Evolutionary conservation across 768 basidiomycete genomes (phyloP).

Genomic region (Mycena maculata): DNA sequence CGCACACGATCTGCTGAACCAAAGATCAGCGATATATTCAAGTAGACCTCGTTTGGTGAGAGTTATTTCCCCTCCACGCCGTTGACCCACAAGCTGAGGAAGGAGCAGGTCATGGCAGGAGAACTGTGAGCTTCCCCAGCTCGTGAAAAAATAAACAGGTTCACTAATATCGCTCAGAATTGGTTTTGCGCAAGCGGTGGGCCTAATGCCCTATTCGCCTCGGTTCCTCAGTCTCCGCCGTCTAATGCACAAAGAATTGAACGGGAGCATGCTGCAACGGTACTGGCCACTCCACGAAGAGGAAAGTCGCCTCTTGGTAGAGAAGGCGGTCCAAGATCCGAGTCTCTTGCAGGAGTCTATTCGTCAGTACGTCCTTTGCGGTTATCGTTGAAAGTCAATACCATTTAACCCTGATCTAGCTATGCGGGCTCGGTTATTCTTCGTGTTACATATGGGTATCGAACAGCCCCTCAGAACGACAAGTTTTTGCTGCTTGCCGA

Average conservation of each 20-base stretch:
- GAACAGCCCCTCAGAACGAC: constrained; percentile 28
- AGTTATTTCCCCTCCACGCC: too few relatives aligned
- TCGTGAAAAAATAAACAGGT: too few relatives aligned
- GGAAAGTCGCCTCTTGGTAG: constrained; percentile 18
- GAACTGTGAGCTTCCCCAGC: constrained; percentile 2
- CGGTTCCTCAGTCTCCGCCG: constrained; percentile 14
- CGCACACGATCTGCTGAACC: constrained; percentile 5
- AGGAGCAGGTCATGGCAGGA: constrained; percentile 17
- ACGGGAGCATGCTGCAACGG: not conserved
- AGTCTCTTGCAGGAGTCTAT: constrained; percentile 3
- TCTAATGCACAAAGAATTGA: constrained; percentile 20
- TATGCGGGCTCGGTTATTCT: constrained; percentile 35
- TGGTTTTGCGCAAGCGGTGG: not conserved
- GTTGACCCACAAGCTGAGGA: not conserved
- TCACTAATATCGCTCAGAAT: too few relatives aligned
- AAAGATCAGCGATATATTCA: constrained; percentile 15
- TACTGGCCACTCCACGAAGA: constrained; percentile 26
- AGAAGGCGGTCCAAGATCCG: constrained; percentile 4
- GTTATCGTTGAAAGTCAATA: not conserved
- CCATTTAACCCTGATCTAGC: not conserved
- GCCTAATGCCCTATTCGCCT: constrained; percentile 11
- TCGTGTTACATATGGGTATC: constrained; percentile 36
- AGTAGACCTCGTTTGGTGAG: constrained; percentile 15
- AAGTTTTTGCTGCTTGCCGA: constrained; percentile 38
- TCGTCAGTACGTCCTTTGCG: not conserved